A percentile compares a stretch with the other conserved stretches of the same genome.
Evolutionary conservation across 306 rosid species (phyloP).

Genomic region (Sphenostylis stenocarpa): DNA sequence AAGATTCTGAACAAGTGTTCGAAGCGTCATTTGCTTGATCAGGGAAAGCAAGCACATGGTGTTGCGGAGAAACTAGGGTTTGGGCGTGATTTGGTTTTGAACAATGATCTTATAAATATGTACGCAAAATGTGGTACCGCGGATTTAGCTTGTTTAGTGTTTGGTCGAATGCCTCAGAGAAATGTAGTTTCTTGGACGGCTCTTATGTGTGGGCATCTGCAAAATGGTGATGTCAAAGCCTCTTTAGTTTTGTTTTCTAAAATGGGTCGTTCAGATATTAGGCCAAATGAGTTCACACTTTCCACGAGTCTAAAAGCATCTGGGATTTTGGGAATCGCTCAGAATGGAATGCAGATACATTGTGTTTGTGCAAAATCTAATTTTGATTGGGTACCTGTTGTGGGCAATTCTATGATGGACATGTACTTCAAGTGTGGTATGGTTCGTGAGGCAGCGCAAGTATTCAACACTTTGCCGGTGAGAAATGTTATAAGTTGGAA

Average conservation of each 20-base stretch:
- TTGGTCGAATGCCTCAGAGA: constrained; percentile 61
- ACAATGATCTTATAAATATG: constrained; percentile 58
- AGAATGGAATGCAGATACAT: constrained; percentile 67
- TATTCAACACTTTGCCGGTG: constrained; percentile 47
- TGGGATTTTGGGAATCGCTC: constrained; percentile 44
- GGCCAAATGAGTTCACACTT: constrained; percentile 59
- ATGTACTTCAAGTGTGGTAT: constrained; percentile 63
- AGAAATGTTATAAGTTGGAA: constrained; percentile 66
- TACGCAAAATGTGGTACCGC: constrained; percentile 56
- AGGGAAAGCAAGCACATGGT: constrained; percentile 56
- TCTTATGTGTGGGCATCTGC: constrained; percentile 50
- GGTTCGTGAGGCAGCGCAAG: constrained; percentile 43
- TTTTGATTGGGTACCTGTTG: constrained; percentile 46
- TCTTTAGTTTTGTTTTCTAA: constrained; percentile 43
- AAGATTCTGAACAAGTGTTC: constrained; percentile 47
- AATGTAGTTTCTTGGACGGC: constrained; percentile 45
- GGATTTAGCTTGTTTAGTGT: constrained; percentile 38
- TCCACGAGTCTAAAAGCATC: constrained; percentile 60
- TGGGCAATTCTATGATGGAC: constrained; percentile 62
- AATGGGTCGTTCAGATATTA: constrained; percentile 32
- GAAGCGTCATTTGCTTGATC: constrained; percentile 36
- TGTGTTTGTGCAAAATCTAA: constrained; percentile 55
- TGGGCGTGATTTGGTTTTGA: constrained; percentile 47
- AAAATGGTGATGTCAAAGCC: constrained; percentile 45
- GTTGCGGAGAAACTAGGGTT: constrained; percentile 43